Conservation (phyloP, 768 basidiomycete genomes). For the Ramaria rubella region DNA sequence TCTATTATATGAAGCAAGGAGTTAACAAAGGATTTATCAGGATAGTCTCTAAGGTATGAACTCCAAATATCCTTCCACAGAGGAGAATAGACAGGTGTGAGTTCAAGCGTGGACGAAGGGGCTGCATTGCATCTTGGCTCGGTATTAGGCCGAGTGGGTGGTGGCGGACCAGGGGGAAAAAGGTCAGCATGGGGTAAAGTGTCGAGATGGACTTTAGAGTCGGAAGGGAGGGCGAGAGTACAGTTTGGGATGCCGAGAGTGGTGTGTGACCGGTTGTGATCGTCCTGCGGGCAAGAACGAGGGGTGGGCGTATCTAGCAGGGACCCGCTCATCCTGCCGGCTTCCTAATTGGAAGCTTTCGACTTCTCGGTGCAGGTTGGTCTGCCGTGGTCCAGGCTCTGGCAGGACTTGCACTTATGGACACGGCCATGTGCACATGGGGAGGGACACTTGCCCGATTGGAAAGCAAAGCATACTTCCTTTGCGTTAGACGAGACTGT, state of each 20-base stretch:
- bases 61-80: too few species aligned
- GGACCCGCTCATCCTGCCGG: not conserved
- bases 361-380: not conserved
- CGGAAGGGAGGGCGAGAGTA: too few species aligned
- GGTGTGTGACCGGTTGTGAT: too few species aligned
- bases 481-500: not conserved
- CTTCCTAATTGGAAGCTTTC: not conserved
- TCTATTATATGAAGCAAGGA: too few species aligned
- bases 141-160: not conserved
- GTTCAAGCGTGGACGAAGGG: too few species aligned
- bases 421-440: not conserved
- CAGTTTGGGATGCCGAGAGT: too few species aligned
- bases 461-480: not conserved
- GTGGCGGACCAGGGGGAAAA: not conserved
- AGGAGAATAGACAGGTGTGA: too few species aligned
- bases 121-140: too few species aligned
- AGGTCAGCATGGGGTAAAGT: not conserved
- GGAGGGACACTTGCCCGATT: not conserved
- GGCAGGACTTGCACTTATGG: not conserved
- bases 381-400: not conserved
- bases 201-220: too few species aligned
- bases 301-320: not conserved
- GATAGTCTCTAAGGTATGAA: too few species aligned
- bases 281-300: conserved; percentile 1
- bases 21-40: too few species aligned